phyloP scores from a whole-genome alignment of 768 basidiomycete species.

The Polyporus arcularius region DNA sequence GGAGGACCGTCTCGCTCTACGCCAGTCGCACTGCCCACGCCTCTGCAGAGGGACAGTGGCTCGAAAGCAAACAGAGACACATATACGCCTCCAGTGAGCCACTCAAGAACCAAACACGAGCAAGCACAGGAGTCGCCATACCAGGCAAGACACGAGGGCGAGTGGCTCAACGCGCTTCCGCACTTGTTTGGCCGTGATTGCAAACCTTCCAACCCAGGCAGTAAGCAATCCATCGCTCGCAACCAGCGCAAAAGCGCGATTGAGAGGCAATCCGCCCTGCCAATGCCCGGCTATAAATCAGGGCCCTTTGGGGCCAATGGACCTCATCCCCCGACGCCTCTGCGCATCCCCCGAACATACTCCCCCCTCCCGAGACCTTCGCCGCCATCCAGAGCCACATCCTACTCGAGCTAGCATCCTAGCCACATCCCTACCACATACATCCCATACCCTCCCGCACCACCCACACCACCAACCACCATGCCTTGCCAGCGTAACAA shows the following conservation, averaged over 20 bases:
- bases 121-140: constrained; percentile 1
- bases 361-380: not conserved
- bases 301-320: not conserved
- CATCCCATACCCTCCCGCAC: not conserved
- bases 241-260: not conserved
- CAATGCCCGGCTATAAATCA: constrained; percentile 5
- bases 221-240: constrained; percentile 18
- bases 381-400: constrained; percentile 3
- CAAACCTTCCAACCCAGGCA: constrained; percentile 13
- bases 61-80: not conserved
- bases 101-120: not conserved
- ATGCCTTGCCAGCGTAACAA: not conserved
- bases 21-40: no score
- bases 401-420: not conserved
- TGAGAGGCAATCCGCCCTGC: constrained; percentile 10
- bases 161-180: constrained; percentile 9
- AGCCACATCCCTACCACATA: constrained; percentile 1
- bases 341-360: not conserved
- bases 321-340: constrained; percentile 3
- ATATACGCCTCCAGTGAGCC: constrained; percentile 7
- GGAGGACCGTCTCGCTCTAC: no score
- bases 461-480: not conserved
- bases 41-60: not conserved
- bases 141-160: constrained; percentile 11
- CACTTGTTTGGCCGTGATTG: constrained; percentile 15